phyloP scores from a whole-genome alignment of 805 yeast genomes.

The Kodamaea kaohsiungensis region DNA sequence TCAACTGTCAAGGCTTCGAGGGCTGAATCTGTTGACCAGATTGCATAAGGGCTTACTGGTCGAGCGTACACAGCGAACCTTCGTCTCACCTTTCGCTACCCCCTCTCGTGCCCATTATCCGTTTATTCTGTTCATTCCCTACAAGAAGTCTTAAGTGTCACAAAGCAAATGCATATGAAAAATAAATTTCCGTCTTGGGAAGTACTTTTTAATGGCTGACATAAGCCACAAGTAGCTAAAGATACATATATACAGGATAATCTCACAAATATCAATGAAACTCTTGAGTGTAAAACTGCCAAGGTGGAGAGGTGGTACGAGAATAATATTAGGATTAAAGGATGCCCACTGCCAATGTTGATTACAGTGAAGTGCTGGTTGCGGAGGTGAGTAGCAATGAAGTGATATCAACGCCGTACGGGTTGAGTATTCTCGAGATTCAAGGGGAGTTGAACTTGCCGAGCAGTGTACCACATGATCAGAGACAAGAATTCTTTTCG shows the following conservation, averaged over 20 bases:
- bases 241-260: too few relatives aligned
- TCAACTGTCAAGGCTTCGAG: neutral
- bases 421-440: conserved; percentile 63
- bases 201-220: neutral
- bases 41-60: neutral
- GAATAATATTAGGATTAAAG: neutral
- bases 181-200: neutral
- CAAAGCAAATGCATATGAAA: neutral
- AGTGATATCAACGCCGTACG: conserved; percentile 53
- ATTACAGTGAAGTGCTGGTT: conserved; percentile 8
- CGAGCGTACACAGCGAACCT: neutral
- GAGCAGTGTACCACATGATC: conserved; percentile 30
- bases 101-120: neutral
- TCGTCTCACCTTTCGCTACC: neutral
- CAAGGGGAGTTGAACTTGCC: conserved; percentile 69
- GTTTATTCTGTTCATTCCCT: neutral
- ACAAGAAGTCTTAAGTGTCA: neutral
- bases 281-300: too few relatives aligned
- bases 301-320: neutral
- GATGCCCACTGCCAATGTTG: conserved; percentile 17
- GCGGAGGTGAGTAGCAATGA: conserved; percentile 3
- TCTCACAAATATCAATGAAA: too few relatives aligned
- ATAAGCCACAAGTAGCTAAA: neutral
- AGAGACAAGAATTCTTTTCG: conserved; percentile 29
- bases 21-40: neutral